Percentiles rank a stretch among this genome's conserved stretches.
These are phyloP conservation scores for Rachicladosporium sp. DNA, from an alignment of 2,329 filamentous ascomycete genomes.

Conservation along the genomic window DNA sequence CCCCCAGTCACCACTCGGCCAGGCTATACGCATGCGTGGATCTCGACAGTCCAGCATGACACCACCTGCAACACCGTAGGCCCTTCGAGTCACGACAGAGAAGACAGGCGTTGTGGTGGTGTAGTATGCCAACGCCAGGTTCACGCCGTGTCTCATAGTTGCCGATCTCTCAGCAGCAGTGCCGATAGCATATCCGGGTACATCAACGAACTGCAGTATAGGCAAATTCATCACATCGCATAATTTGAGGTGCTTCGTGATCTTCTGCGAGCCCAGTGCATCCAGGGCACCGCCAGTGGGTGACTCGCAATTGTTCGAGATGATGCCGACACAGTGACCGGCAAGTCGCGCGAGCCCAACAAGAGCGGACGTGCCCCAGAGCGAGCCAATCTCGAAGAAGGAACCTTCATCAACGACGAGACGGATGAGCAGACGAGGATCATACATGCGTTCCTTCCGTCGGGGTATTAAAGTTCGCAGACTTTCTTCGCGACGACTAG, in stretches of 20 bases:
- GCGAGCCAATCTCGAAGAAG: constrained; percentile 52
- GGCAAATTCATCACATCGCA: constrained; percentile 55
- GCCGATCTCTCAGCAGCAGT: constrained; percentile 50
- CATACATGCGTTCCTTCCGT: constrained; percentile 47
- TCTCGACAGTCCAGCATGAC: constrained; percentile 53
- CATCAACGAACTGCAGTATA: constrained; percentile 50
- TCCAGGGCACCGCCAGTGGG: constrained; percentile 48
- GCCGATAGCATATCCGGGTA: constrained; percentile 52
- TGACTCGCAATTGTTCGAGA: constrained; percentile 49
- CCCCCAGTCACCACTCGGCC: constrained; percentile 53
- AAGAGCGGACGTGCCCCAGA: constrained; percentile 52
- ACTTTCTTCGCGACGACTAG: constrained; percentile 35
- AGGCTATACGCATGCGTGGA: constrained; percentile 48
- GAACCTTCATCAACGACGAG: constrained; percentile 43
- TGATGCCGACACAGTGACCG: constrained; percentile 46
- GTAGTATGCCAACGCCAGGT: constrained; percentile 49
- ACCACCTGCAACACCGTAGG: constrained; percentile 52
- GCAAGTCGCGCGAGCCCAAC: constrained; percentile 47
- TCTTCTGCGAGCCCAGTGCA: constrained; percentile 48
- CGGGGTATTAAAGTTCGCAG: constrained; percentile 47
- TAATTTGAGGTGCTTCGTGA: constrained; percentile 48
- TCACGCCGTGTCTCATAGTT: constrained; percentile 53
- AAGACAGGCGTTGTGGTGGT: constrained; percentile 52
- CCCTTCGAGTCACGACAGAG: constrained; percentile 48
- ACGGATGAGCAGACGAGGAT: constrained; percentile 44